Evolutionary conservation across 164 flowering plant genomes (phyloP), one percentile per base, ranked within the genome.

Genomic region (Cinnamomum micranthum): DNA sequence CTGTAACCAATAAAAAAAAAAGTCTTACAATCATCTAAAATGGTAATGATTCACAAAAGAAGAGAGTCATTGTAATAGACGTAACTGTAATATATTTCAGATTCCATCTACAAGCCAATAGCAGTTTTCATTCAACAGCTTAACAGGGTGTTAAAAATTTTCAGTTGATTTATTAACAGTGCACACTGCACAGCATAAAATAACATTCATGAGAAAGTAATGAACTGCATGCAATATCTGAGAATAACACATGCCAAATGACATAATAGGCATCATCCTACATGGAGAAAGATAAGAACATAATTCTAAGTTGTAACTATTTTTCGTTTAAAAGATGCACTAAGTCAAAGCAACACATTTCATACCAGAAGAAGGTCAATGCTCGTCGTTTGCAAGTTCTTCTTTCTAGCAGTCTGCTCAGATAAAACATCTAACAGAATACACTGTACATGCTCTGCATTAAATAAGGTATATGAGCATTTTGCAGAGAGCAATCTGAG

Each of bases 291-390:
- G 5, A 55, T 55, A 19, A 55, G 19, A 55, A 55, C 17, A 55
- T 55, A 55, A 55, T 4, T 55, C 60, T 20, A 41, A 41, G 47
- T 41, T 41, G 47, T 6, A 7, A 9, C 47, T 41, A 41, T 6
- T 41, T 41, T 7, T 41, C 9, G 47, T 55, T 64, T 64, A 22
- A 64, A 64, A 64, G 28, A 64, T 33, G 9, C 2, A 66, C n/a
- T 14, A 9, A 52, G 69, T 50, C 60, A 20, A 55, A 55, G 60
- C 24, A 72, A 64, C 27, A 68, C 6, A 60, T 17, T 58, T 68
- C 87, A 80, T 88, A 94, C 99, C 93, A 80, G 60, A 77, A 95
- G 90, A 77, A 95, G 87, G 72, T 86, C 78, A 41, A 84, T 33
- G 66, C 88, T 73, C 73, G 85, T 64, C 62, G 65, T 87, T 80